Conservation (phyloP, 2,329 filamentous ascomycete genomes). For the Pyricularia pennisetigena region DNA sequence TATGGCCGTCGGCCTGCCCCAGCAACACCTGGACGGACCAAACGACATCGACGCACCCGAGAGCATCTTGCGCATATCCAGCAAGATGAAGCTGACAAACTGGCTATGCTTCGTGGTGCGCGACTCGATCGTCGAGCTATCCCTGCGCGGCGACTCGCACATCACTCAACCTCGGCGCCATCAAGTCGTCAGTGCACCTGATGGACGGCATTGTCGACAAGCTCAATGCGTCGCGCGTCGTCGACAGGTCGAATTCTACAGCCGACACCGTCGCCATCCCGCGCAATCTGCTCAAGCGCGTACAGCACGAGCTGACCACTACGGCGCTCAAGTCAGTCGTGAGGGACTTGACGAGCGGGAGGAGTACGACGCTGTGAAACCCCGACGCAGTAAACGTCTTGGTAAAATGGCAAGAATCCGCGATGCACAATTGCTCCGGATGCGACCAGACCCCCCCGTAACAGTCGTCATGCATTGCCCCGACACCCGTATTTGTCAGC, state of each 20-base stretch:
- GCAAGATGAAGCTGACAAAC: slow-evolving; percentile 26
- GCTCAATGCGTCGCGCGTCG: neutral
- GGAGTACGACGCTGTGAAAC: neutral
- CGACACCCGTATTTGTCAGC: no score
- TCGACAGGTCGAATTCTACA: neutral
- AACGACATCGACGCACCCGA: slow-evolving; percentile 24
- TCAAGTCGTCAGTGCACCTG: slow-evolving; percentile 25
- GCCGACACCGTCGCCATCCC: neutral
- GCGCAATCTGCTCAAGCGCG: neutral
- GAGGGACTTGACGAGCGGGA: neutral
- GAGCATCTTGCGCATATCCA: slow-evolving; percentile 23
- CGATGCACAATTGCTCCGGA: no score
- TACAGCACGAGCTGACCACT: neutral
- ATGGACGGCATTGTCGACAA: neutral
- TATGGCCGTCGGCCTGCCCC: slow-evolving; percentile 20
- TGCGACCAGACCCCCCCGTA: no score
- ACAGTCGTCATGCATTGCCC: no score
- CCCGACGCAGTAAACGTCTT: neutral
- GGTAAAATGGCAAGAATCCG: no score
- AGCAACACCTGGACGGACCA: slow-evolving; percentile 22
- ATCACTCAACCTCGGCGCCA: slow-evolving; percentile 28
- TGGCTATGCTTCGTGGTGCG: slow-evolving; percentile 32
- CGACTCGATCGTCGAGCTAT: slow-evolving; percentile 22
- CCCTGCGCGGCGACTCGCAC: slow-evolving; percentile 23
- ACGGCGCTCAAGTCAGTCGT: neutral